These are phyloP conservation scores for Lentinula sp. DNA, from an alignment of 768 basidiomycete species.

Conservation along the genomic window DNA sequence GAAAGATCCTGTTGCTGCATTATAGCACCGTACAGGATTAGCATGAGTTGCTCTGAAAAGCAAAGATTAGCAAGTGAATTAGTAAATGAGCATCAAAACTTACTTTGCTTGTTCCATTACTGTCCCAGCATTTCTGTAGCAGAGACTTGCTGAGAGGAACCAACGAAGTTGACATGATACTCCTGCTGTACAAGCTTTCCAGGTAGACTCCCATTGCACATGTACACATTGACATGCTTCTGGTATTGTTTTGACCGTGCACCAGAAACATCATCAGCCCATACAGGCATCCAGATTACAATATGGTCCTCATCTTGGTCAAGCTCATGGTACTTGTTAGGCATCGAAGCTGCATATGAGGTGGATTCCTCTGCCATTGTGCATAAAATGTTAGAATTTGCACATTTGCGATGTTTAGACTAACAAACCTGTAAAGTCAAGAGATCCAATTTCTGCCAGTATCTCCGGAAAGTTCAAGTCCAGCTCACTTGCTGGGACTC, in stretches of 20 bases:
- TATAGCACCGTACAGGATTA: conserved; percentile 23
- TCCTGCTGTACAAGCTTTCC: conserved; percentile 27
- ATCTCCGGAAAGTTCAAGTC: too few relatives aligned
- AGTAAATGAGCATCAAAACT: too few relatives aligned
- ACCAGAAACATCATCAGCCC: conserved; percentile 37
- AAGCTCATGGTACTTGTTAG: conserved; percentile 22
- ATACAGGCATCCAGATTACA: conserved; percentile 23
- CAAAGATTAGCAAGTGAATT: rapidly evolving
- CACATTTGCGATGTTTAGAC: too few relatives aligned
- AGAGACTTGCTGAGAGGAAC: conserved; percentile 28
- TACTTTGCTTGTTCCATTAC: conserved; percentile 13
- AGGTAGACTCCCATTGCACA: conserved; percentile 29
- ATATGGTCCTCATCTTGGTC: conserved; percentile 24
- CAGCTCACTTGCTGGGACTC: too few relatives aligned
- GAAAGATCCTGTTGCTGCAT: conserved; percentile 12
- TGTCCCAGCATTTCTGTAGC: conserved; percentile 29
- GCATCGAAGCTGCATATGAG: conserved; percentile 13
- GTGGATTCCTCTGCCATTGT: too few relatives aligned
- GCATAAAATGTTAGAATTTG: too few relatives aligned
- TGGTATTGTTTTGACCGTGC: conserved; percentile 39
- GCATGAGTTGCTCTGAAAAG: conserved; percentile 15
- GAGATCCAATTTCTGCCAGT: too few relatives aligned
- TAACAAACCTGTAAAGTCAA: too few relatives aligned
- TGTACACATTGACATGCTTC: conserved; percentile 36
- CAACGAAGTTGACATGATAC: conserved; percentile 30